Conservation (phyloP, 2,329 filamentous ascomycete species). For the Neonectria faginata region DNA sequence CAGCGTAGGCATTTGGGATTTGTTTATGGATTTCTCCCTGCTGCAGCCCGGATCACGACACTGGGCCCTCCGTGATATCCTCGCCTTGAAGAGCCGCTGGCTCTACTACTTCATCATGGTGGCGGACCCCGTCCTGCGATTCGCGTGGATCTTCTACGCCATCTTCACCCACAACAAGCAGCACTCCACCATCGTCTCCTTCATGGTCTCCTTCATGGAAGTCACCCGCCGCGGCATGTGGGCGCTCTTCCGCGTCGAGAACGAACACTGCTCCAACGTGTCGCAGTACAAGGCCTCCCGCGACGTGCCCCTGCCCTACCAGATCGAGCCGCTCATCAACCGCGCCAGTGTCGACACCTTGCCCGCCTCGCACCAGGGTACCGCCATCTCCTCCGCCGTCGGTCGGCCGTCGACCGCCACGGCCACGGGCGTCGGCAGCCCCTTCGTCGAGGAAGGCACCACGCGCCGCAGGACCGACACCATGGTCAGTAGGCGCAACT, state of each 20-base stretch:
- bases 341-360: slow-evolving; percentile 52
- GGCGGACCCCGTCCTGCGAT: slow-evolving; percentile 85
- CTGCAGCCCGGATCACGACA: slow-evolving; percentile 79
- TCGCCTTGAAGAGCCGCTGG: slow-evolving; percentile 83
- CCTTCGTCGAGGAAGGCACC: slow-evolving; percentile 38
- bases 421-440: slow-evolving; percentile 36
- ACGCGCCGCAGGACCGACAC: slow-evolving; percentile 51
- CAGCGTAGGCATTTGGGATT: slow-evolving; percentile 82
- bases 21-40: slow-evolving; percentile 97
- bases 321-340: slow-evolving; percentile 63
- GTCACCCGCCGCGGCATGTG: slow-evolving; percentile 88
- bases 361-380: slow-evolving; percentile 26
- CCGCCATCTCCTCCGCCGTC: slow-evolving; percentile 23
- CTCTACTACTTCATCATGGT: slow-evolving; percentile 89
- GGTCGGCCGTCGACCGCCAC: slow-evolving; percentile 23
- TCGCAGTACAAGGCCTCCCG: slow-evolving; percentile 88
- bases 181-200: slow-evolving; percentile 85
- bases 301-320: slow-evolving; percentile 88
- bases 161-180: slow-evolving; percentile 84
- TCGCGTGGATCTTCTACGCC: slow-evolving; percentile 94
- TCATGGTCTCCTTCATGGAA: slow-evolving; percentile 82
- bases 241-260: slow-evolving; percentile 94
- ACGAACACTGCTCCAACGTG: slow-evolving; percentile 96
- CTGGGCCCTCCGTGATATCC: slow-evolving; percentile 77
- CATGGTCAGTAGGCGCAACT: slow-evolving; percentile 42